Evolutionary conservation across 257 asterid genomes (phyloP), one percentile per base, ranked within the genome.

Genomic region (Plectranthus barbatus): DNA sequence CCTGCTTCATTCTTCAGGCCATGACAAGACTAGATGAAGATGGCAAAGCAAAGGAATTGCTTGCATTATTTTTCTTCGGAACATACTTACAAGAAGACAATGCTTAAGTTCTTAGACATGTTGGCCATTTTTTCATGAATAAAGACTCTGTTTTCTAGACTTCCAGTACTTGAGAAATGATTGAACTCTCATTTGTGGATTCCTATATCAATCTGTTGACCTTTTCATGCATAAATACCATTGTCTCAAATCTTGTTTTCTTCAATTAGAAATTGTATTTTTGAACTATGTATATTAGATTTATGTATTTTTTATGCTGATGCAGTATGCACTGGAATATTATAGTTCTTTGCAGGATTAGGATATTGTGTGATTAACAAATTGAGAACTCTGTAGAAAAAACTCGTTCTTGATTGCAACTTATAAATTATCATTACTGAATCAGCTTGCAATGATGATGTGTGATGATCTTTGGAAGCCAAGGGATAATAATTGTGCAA

Each of bases 401-500:
- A 39, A 48, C n/a, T 9, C 66, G 61, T 62, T 67, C 50, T 12
- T 59, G 55, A 65, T 41, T 48, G 63, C 60, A 58, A 80, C 86
- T 83, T 76, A 75, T 80, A 31, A 26, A 71, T 53, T 67, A 64
- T 75, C 68, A 68, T 70, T 75, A 77, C 78, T 79, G 71, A 71
- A 82, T 79, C 96, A 86, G 95, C 91, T 83, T 79, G 82, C 91
- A 83, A 73, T 85, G 96, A 84, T 78, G 94, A 86, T 73, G 86
- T 77, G 83, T 86, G 91, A 88, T 77, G 88, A 72, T 68, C 79
- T 61, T 78, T 53, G 72, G 89, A 74, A 70, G 87, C 76, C 79
- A 70, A 61, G 73, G 73, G 64, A 75, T 61, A 67, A 58, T 46
- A 73, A 64, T 34, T 29, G 36, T 64, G 46, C 76, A 70, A 77